These are phyloP conservation scores for Rubus parviflorus DNA, from an alignment of 306 rosid genomes.

Conservation along the genomic window DNA sequence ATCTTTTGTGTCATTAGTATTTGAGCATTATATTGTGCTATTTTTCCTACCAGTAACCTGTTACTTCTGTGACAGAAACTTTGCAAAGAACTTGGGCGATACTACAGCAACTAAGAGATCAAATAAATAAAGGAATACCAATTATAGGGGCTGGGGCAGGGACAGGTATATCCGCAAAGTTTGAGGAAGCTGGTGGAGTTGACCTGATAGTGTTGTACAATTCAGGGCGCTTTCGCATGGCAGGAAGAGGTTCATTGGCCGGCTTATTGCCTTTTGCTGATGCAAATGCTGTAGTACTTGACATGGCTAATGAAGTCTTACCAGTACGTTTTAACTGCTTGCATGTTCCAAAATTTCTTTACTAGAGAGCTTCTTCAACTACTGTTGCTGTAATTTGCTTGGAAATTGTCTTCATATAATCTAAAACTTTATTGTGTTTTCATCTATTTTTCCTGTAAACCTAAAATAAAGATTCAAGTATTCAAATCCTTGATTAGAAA, in stretches of 20 bases:
- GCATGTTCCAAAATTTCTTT: slow-evolving; percentile 23
- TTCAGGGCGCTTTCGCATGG: slow-evolving; percentile 96
- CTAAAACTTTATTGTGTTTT: not conserved
- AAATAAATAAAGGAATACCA: slow-evolving; percentile 64
- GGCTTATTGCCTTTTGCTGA: slow-evolving; percentile 91
- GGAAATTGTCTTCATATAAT: not conserved
- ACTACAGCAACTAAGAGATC: slow-evolving; percentile 68
- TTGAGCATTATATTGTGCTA: slow-evolving; percentile 1
- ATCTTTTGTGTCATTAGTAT: not conserved
- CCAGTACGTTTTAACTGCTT: slow-evolving; percentile 57
- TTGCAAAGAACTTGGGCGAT: slow-evolving; percentile 58
- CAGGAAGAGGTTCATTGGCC: slow-evolving; percentile 92
- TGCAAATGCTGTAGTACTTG: slow-evolving; percentile 91
- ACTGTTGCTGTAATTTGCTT: not conserved
- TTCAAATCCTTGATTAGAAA: not conserved
- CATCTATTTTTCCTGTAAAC: not conserved
- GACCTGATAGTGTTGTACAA: slow-evolving; percentile 88
- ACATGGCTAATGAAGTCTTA: slow-evolving; percentile 93
- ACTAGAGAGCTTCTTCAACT: not conserved
- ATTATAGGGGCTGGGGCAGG: slow-evolving; percentile 95
- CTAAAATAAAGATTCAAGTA: not conserved
- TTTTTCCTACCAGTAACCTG: not conserved
- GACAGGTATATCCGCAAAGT: slow-evolving; percentile 96
- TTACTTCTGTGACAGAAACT: slow-evolving; percentile 60
- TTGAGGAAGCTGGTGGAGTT: slow-evolving; percentile 94